Percentiles rank a stretch among this genome's conserved stretches.
Conservation (phyloP, 2,329 filamentous ascomycete species). For the Pseudopyricularia javanii region DNA sequence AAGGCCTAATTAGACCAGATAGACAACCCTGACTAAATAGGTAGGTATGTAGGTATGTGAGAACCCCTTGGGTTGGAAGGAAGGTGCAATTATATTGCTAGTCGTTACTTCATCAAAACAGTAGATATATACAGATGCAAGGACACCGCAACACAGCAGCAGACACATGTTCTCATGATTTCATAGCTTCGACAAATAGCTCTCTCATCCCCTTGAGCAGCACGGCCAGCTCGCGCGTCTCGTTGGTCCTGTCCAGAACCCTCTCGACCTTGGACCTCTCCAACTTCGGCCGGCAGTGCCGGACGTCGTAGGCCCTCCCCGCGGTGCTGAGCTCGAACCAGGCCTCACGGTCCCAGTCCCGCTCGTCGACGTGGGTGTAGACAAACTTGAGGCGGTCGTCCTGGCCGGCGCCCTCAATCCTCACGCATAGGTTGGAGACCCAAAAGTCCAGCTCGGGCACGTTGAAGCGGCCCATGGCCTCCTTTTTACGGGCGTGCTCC, state of each 20-base stretch:
- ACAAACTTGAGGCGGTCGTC: constrained; percentile 83
- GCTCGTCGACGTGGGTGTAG: constrained; percentile 76
- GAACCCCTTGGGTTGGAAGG: no score
- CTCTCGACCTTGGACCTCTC: constrained; percentile 66
- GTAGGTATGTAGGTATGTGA: no score
- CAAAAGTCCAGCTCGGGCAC: constrained; percentile 91
- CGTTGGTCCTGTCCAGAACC: constrained; percentile 70
- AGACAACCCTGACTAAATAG: no score
- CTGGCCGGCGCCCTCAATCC: constrained; percentile 78
- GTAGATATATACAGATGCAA: no score
- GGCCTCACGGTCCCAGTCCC: constrained; percentile 77
- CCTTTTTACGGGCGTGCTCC: constrained; percentile 60
- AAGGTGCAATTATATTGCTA: no score
- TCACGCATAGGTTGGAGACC: constrained; percentile 79
- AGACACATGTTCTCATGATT: constrained; percentile 22
- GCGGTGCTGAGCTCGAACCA: constrained; percentile 87
- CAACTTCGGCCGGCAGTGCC: constrained; percentile 69
- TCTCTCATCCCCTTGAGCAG: constrained; percentile 76
- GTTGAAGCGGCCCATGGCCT: constrained; percentile 78
- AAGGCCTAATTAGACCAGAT: no score
- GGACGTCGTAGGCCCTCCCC: constrained; percentile 73
- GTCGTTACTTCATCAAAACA: no score
- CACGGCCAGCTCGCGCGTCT: constrained; percentile 58
- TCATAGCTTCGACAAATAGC: constrained; percentile 59
- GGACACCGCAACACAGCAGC: neutral